Evolutionary conservation across 1,284 basidiomycete species (phyloP).

Genomic region (Boletus hoseneyae): DNA sequence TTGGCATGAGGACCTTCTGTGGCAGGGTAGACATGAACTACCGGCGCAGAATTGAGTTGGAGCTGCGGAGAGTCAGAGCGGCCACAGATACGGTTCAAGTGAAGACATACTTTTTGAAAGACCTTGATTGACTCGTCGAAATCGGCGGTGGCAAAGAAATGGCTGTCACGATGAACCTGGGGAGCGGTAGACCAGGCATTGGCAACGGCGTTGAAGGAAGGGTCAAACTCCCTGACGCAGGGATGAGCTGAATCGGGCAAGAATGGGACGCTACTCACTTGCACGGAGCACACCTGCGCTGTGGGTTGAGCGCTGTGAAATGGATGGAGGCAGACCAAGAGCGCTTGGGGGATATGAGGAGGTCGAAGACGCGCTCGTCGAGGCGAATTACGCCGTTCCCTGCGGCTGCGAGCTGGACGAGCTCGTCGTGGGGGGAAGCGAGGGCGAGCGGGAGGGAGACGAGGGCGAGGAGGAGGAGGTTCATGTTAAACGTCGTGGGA

Average conservation of each 20-base stretch:
- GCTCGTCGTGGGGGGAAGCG: conserved; percentile 47
- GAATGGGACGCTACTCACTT: conserved; percentile 43
- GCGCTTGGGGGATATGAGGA: conserved; percentile 69
- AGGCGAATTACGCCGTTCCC: conserved; percentile 81
- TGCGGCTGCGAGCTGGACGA: conserved; percentile 61
- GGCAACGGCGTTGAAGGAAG: conserved; percentile 75
- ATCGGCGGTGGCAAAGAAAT: conserved; percentile 92
- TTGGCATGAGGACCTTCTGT: conserved; percentile 63
- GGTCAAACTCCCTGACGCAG: conserved; percentile 72
- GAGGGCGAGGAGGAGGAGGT: conserved; percentile 41
- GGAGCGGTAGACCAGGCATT: conserved; percentile 72
- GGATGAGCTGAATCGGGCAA: not conserved
- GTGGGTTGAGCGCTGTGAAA: conserved; percentile 79
- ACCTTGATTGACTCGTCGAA: conserved; percentile 73
- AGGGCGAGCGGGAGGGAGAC: conserved; percentile 44
- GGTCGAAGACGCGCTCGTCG: conserved; percentile 69
- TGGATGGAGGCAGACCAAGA: conserved; percentile 83
- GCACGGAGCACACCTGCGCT: conserved; percentile 80
- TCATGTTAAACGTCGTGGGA: conserved; percentile 32
- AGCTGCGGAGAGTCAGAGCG: conserved; percentile 28
- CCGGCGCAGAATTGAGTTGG: conserved; percentile 79
- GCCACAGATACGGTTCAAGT: not conserved
- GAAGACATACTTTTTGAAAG: conserved; percentile 71
- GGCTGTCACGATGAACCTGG: conserved; percentile 60
- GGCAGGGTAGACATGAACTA: conserved; percentile 76